Evolutionary conservation across 345 rosid genomes (phyloP).

Genomic region (Cardamine chenopodiifolia): DNA sequence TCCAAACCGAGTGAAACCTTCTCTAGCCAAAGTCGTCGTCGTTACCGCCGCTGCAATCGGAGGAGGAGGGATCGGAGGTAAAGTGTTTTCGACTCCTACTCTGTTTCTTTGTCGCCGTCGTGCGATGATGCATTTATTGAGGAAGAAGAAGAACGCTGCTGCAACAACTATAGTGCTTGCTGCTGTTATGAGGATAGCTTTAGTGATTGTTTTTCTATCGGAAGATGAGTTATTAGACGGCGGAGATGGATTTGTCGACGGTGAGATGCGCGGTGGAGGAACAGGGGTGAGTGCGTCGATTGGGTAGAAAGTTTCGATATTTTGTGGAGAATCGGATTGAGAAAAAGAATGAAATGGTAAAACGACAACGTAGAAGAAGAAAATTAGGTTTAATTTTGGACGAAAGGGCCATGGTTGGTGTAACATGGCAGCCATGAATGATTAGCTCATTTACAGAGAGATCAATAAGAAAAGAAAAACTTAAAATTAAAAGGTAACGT

Average conservation of each 20-base stretch:
- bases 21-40: constrained; percentile 22
- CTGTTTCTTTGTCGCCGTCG: constrained; percentile 47
- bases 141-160: constrained; percentile 51
- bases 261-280: constrained; percentile 5
- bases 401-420: constrained; percentile 45
- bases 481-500: background rate
- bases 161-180: constrained; percentile 61
- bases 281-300: constrained; percentile 26
- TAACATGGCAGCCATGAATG: constrained; percentile 46
- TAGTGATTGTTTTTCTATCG: constrained; percentile 40
- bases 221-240: constrained; percentile 28
- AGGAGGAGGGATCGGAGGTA: constrained; percentile 29
- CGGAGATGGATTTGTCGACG: constrained; percentile 36
- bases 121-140: constrained; percentile 44
- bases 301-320: constrained; percentile 68
- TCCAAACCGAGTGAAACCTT: constrained; percentile 46
- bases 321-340: constrained; percentile 54
- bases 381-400: background rate
- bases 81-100: constrained; percentile 3
- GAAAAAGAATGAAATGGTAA: constrained; percentile 43
- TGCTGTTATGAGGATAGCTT: constrained; percentile 69
- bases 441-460: constrained; percentile 34
- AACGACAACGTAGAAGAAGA: constrained; percentile 21
- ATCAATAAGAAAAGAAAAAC: background rate
- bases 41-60: background rate